Evolutionary conservation across 169 alveolate genomes (phyloP).

Genomic region (Cryptosporidium ubiquitum): DNA sequence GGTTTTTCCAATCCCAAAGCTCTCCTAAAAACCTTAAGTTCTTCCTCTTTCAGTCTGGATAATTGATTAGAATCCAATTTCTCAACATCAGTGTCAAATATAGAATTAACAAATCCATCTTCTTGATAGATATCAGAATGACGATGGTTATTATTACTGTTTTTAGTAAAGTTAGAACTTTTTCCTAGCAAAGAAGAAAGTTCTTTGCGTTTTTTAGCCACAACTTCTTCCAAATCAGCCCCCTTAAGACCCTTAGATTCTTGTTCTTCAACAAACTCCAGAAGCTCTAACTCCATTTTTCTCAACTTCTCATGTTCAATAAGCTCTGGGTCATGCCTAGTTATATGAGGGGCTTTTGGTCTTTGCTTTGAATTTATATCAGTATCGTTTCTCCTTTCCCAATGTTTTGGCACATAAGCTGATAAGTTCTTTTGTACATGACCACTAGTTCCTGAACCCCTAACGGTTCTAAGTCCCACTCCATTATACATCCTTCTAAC

Average conservation of each 20-base stretch:
- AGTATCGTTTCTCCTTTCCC: slow-evolving; percentile 75
- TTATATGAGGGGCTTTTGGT: slow-evolving; percentile 9
- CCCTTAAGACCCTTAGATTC: slow-evolving; percentile 42
- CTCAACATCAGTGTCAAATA: neutral
- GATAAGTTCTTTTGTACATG: slow-evolving; percentile 86
- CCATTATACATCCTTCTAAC: slow-evolving; percentile 85
- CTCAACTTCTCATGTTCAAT: slow-evolving; percentile 85
- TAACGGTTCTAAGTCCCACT: slow-evolving; percentile 87
- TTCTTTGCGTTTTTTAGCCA: slow-evolving; percentile 17
- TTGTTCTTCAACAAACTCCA: slow-evolving; percentile 62
- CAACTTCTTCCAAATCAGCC: slow-evolving; percentile 23
- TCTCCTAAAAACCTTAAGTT: slow-evolving; percentile 76
- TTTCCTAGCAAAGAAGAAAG: neutral
- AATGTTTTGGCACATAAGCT: slow-evolving; percentile 76
- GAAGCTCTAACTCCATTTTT: slow-evolving; percentile 81
- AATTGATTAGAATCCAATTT: neutral
- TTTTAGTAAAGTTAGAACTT: neutral
- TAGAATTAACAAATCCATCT: neutral
- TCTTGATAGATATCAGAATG: neutral
- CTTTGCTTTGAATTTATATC: slow-evolving; percentile 63
- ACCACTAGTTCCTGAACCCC: slow-evolving; percentile 92
- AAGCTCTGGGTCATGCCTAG: slow-evolving; percentile 79
- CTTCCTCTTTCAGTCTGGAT: slow-evolving; percentile 74
- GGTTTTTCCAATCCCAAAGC: slow-evolving; percentile 37
- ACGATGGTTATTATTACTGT: neutral